Percentiles rank a stretch among this genome's conserved stretches.
phyloP scores from a whole-genome alignment of 1,284 basidiomycete genomes.

The Mycena citricolor region DNA sequence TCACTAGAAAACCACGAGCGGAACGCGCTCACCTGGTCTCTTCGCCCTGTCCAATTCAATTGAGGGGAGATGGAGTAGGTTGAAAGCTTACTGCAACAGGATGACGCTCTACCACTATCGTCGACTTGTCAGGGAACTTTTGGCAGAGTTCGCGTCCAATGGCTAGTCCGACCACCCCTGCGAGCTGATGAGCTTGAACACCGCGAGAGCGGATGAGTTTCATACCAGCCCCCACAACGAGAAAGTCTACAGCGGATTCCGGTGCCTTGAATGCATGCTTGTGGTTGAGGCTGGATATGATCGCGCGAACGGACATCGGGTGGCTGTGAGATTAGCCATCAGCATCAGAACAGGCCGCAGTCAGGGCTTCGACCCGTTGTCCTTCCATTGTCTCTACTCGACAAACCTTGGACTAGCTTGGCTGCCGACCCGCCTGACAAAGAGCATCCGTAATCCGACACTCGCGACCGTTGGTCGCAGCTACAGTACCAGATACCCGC shows the following conservation, averaged over 20 bases:
- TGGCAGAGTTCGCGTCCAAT: constrained; percentile 77
- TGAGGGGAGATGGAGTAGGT: neutral
- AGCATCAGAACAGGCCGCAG: too few relatives aligned
- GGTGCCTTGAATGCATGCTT: constrained; percentile 65
- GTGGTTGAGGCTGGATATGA: too few relatives aligned
- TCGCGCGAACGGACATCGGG: too few relatives aligned
- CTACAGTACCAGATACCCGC: too few relatives aligned
- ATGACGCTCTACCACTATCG: constrained; percentile 86
- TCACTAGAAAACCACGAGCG: too few relatives aligned
- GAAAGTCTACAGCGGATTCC: constrained; percentile 79
- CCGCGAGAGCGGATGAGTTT: constrained; percentile 19
- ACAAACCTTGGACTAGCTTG: too few relatives aligned
- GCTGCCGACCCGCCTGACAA: too few relatives aligned
- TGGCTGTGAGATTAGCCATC: too few relatives aligned
- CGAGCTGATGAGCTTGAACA: neutral
- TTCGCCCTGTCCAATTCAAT: constrained; percentile 16
- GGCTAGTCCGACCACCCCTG: constrained; percentile 87
- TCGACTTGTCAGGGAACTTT: constrained; percentile 74
- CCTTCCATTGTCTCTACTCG: too few relatives aligned
- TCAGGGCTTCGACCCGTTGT: too few relatives aligned
- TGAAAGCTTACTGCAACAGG: constrained; percentile 48
- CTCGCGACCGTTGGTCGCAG: too few relatives aligned
- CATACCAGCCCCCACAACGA: constrained; percentile 92
- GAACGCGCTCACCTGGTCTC: constrained; percentile 19
- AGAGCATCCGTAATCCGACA: too few relatives aligned